Evolutionary conservation across 2,329 filamentous ascomycete genomes (phyloP).

Genomic region (Pseudocercospora musae): DNA sequence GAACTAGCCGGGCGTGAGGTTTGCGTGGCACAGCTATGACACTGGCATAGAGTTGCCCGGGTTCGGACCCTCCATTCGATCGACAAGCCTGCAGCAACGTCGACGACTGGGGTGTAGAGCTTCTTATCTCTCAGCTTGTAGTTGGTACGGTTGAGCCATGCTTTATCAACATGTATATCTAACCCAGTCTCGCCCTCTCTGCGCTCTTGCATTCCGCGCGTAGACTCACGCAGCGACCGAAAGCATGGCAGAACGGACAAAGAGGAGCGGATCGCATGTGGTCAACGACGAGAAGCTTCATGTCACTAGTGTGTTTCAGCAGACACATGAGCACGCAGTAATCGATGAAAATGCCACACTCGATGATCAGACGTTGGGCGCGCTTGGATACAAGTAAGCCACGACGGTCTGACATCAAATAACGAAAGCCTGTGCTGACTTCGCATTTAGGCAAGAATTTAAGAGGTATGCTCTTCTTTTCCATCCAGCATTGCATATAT

Average conservation of each 20-base stretch:
- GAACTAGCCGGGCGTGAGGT: not conserved
- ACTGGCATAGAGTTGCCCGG: not conserved
- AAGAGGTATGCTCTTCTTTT: not conserved
- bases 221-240: not conserved
- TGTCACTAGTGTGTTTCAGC: conserved; percentile 21
- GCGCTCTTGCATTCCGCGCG: not conserved
- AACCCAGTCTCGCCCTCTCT: not conserved
- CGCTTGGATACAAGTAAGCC: conserved; percentile 24
- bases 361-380: conserved; percentile 20
- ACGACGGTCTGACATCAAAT: no score
- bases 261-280: not conserved
- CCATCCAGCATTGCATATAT: not conserved
- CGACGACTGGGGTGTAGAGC: not conserved
- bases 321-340: conserved; percentile 18
- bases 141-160: not conserved
- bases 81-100: not conserved
- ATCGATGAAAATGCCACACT: conserved; percentile 17
- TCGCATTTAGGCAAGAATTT: conserved; percentile 3
- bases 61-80: not conserved
- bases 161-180: not conserved
- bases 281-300: not conserved
- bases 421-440: not conserved
- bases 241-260: not conserved
- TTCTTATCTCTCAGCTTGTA: not conserved
- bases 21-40: not conserved